Conservation (phyloP, 192 early-diverging fungal species). For the Coemansia sp. region DNA sequence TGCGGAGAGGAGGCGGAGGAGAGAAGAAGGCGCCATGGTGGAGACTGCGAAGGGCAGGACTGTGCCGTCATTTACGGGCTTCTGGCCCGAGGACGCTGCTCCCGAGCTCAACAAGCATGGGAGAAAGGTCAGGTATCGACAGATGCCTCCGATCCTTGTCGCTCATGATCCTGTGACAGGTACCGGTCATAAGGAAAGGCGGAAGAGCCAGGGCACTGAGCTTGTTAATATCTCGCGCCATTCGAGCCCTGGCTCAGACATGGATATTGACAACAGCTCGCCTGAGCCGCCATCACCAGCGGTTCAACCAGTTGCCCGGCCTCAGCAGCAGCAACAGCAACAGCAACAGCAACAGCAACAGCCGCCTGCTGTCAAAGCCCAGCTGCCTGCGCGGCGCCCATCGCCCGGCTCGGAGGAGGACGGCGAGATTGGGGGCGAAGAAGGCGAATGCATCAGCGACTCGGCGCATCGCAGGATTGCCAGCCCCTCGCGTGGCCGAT, state of each 20-base stretch:
- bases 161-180: background rate
- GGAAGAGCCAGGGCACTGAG: background rate
- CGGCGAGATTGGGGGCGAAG: slow-evolving; percentile 48
- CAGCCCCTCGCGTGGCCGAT: background rate
- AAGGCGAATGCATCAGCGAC: slow-evolving; percentile 28
- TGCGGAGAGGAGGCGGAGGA: slow-evolving; percentile 20
- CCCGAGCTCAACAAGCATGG: slow-evolving; percentile 38
- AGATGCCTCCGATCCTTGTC: slow-evolving; percentile 29
- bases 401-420: slow-evolving; percentile 31
- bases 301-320: background rate
- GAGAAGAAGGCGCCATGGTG: slow-evolving; percentile 19
- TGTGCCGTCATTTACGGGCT: slow-evolving; percentile 51
- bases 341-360: background rate
- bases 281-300: background rate
- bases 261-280: slow-evolving; percentile 43
- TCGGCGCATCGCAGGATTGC: background rate
- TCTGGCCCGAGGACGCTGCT: slow-evolving; percentile 37
- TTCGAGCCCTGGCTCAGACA: slow-evolving; percentile 29
- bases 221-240: background rate
- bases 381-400: background rate
- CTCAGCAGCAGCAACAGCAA: background rate
- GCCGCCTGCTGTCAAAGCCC: background rate
- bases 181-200: background rate
- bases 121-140: slow-evolving; percentile 35
- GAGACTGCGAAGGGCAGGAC: slow-evolving; percentile 14